Base-by-base conservation (phyloP, 169 alveolate species). In the Plasmodium berghei region DNA sequence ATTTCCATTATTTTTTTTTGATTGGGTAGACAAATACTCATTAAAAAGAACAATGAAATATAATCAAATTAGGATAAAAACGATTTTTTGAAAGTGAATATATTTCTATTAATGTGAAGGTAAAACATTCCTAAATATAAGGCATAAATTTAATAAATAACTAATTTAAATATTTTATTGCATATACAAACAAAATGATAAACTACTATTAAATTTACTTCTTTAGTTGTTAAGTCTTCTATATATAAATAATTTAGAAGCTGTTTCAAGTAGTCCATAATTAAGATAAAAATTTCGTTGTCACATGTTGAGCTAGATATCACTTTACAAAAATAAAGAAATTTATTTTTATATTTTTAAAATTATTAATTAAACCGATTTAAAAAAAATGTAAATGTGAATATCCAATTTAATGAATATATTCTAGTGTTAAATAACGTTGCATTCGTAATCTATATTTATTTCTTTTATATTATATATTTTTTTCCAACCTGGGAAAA, bases 231-330 rank as follows among this genome's bases (percentile, higher is more conserved):
- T 24, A 73, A 14, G 71, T 64, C 72, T 4, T 69, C 59, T 85
- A 85, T 85, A 70, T 55, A 34, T 34, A 85, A 28, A 70, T 85
- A 85, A 28, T 28, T 62, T 26, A 85, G 48, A 34, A 85, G 59
- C 87, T 85, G 87, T 54, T 58, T 85, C 26, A 85, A 34, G 52
- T 85, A 85, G 9, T 55, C 59, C 87, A 70, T 85, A 71, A 85
- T 71, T 26, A 55, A 18, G 20, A 52, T 48, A 45, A 56, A 71
- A 20, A 85, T 48, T 55, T 63, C 72, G 18, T 20, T 18, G 48
- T 85, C 91, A 54, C 77, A 70, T 45, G 22, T 59, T 10, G 75
- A 12, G 61, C 62, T 85, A n/a, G 75, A 40, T 2, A 85, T 28
- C 14, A 85, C 91, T 85, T 49, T 24, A 52, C 42, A 70, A n/a